Conservation (phyloP, 1,284 basidiomycete species). For the Trichosporon sp. region DNA sequence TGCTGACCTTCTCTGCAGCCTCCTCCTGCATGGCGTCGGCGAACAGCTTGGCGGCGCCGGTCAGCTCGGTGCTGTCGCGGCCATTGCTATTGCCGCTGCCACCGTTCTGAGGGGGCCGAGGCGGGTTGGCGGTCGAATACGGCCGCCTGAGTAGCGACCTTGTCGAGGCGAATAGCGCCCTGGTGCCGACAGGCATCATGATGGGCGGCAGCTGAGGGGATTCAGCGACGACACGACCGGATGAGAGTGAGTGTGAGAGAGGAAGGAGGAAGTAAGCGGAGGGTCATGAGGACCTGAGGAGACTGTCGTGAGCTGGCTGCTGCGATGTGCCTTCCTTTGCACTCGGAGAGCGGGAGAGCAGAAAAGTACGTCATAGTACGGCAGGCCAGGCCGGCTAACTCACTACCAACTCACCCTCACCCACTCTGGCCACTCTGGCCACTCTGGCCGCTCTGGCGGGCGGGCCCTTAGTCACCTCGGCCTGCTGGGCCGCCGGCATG, state of each 20-base stretch:
- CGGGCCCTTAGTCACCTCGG: too few relatives aligned
- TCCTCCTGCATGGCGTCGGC: slow-evolving; percentile 64
- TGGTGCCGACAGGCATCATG: slow-evolving; percentile 10
- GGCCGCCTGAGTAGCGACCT: slow-evolving; percentile 1
- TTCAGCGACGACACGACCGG: neutral
- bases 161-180: slow-evolving; percentile 12
- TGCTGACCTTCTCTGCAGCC: slow-evolving; percentile 25
- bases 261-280: neutral
- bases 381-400: neutral
- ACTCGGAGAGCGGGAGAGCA: neutral
- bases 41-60: slow-evolving; percentile 64
- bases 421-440: neutral
- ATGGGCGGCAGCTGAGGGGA: neutral
- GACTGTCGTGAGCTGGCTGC: neutral
- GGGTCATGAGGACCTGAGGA: neutral
- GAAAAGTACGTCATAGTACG: slow-evolving; percentile 1
- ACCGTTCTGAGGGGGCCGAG: neutral
- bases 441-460: neutral
- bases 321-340: neutral
- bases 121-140: neutral
- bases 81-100: neutral
- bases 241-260: neutral
- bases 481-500: neutral
- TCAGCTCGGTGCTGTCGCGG: slow-evolving; percentile 16
- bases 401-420: neutral